Evolutionary conservation across 768 basidiomycete species (phyloP).

Genomic region (Tricholoma flavovirens): DNA sequence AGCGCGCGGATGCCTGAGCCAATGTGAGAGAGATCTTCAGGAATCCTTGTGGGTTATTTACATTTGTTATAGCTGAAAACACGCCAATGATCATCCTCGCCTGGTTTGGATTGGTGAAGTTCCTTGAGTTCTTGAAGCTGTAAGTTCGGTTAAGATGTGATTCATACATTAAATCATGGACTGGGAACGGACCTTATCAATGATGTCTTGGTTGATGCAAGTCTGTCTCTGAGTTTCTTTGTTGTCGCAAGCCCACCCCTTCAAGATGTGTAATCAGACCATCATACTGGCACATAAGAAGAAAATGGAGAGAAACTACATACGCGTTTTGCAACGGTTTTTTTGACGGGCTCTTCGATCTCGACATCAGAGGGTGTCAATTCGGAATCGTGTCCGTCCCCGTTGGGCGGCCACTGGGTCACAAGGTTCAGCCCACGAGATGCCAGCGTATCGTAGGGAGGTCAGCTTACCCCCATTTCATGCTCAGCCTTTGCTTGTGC

Average conservation of each 20-base stretch:
- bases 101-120: constrained; percentile 56
- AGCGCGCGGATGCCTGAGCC: constrained; percentile 53
- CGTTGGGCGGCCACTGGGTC: constrained; percentile 29
- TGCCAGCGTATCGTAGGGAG: neutral
- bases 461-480: constrained; percentile 35
- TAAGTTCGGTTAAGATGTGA: neutral
- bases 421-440: neutral
- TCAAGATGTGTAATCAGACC: neutral
- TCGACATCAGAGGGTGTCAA: constrained; percentile 17
- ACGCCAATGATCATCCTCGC: constrained; percentile 64
- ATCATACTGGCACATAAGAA: neutral
- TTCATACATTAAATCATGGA: neutral
- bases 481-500: constrained; percentile 45
- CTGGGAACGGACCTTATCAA: constrained; percentile 55
- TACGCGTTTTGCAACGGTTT: constrained; percentile 24
- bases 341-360: constrained; percentile 12
- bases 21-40: neutral
- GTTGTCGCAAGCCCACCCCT: constrained; percentile 69
- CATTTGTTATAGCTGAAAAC: constrained; percentile 63
- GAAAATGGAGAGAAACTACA: neutral
- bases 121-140: constrained; percentile 64
- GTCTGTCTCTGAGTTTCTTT: constrained; percentile 28
- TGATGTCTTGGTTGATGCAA: constrained; percentile 65
- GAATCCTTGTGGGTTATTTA: constrained; percentile 24
- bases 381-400: constrained; percentile 32